phyloP scores from a whole-genome alignment of 2,329 filamentous ascomycete species.

The Amylocarpus encephaloides region DNA sequence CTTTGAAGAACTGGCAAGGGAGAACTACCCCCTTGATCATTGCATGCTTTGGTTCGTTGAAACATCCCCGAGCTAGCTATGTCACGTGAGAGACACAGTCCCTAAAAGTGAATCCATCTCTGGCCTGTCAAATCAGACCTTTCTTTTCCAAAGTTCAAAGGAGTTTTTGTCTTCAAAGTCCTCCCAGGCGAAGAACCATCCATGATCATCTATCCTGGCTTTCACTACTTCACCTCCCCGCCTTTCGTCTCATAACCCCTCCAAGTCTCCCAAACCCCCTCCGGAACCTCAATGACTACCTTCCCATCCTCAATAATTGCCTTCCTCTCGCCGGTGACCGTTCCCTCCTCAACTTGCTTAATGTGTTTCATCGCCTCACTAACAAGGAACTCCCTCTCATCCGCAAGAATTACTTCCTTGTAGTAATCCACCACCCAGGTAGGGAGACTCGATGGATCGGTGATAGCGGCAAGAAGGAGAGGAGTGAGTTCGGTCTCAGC shows the following conservation, averaged over 20 bases:
- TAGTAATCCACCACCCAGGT: slow-evolving; percentile 24
- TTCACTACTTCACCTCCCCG: background rate
- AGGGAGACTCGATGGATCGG: background rate
- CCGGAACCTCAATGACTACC: slow-evolving; percentile 15
- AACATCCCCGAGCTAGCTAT: too few species aligned
- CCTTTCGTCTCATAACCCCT: slow-evolving; percentile 18
- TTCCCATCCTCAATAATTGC: slow-evolving; percentile 22
- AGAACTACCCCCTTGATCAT: too few species aligned
- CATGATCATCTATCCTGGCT: too few species aligned
- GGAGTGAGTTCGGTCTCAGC: slow-evolving; percentile 7
- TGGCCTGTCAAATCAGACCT: too few species aligned
- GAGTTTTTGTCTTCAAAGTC: too few species aligned
- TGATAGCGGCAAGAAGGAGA: background rate
- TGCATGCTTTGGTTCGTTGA: too few species aligned
- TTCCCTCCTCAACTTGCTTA: slow-evolving; percentile 7
- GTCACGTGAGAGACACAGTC: too few species aligned
- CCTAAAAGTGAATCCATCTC: too few species aligned
- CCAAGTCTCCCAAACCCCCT: slow-evolving; percentile 22
- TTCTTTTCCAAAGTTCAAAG: too few species aligned
- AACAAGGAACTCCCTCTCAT: slow-evolving; percentile 22
- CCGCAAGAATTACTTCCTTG: slow-evolving; percentile 16
- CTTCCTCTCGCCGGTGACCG: slow-evolving; percentile 16
- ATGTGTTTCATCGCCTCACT: slow-evolving; percentile 21
- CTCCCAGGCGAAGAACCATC: too few species aligned
- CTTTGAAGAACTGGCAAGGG: too few species aligned